A percentile compares a stretch with the other conserved stretches of the same genome.
Evolutionary conservation across 2,329 filamentous ascomycete species (phyloP).

Genomic region (Colletotrichum gigasporum): DNA sequence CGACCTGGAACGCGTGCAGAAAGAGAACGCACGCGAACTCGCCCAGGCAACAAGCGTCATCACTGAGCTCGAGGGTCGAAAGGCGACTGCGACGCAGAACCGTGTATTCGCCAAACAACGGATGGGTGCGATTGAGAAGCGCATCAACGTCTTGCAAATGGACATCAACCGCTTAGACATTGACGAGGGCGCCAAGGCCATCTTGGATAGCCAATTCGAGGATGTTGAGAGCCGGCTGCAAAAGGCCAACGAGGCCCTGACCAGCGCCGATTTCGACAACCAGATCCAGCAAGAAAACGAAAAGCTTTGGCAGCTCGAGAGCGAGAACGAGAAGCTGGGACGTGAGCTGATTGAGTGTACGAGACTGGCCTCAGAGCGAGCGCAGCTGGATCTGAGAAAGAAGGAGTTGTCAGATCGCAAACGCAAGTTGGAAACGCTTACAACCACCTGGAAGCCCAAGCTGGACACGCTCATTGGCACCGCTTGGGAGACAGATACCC

Average conservation of each 20-base stretch:
- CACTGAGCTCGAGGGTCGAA: conserved; percentile 78
- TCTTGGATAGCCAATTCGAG: conserved; percentile 77
- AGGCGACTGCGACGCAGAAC: conserved; percentile 76
- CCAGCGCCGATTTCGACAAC: conserved; percentile 73
- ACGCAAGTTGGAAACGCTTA: conserved; percentile 80
- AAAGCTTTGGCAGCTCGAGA: conserved; percentile 75
- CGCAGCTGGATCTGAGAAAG: conserved; percentile 83
- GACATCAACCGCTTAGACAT: conserved; percentile 78
- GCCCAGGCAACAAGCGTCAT: conserved; percentile 77
- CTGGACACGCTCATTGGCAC: conserved; percentile 71
- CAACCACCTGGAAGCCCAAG: conserved; percentile 76
- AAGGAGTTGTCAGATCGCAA: conserved; percentile 81
- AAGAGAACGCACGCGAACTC: conserved; percentile 78
- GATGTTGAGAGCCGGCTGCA: conserved; percentile 73
- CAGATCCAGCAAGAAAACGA: conserved; percentile 74
- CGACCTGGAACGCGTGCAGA: conserved; percentile 77
- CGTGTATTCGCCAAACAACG: conserved; percentile 79
- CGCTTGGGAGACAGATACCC: conserved; percentile 73
- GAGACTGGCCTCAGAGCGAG: conserved; percentile 81
- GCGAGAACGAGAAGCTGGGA: conserved; percentile 75
- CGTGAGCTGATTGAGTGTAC: conserved; percentile 87
- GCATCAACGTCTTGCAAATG: conserved; percentile 71
- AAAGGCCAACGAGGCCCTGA: conserved; percentile 70
- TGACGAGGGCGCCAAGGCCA: conserved; percentile 85
- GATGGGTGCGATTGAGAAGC: conserved; percentile 78